Conservation (phyloP, 1,139 yeast genomes). For the Tardiomyces blankii region DNA sequence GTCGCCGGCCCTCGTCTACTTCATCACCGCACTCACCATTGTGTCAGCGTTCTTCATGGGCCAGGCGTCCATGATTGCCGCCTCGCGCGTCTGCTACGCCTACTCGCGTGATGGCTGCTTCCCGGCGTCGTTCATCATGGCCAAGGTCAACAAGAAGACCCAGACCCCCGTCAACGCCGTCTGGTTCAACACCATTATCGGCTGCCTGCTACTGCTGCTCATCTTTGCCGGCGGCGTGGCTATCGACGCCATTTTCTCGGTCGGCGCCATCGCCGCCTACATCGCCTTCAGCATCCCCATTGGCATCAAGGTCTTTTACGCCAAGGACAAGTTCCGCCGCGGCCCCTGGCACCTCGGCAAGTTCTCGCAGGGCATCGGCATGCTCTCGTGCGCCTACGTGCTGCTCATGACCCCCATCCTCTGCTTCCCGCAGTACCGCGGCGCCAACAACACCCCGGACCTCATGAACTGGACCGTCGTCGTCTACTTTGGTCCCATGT, state of each 20-base stretch:
- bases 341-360: slow-evolving; percentile 63
- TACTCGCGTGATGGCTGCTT: slow-evolving; percentile 63
- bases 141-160: slow-evolving; percentile 39
- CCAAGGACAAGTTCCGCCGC: slow-evolving; percentile 41
- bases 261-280: slow-evolving; percentile 62
- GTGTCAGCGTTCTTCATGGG: slow-evolving; percentile 59
- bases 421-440: slow-evolving; percentile 50
- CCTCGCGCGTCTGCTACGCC: slow-evolving; percentile 58
- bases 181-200: slow-evolving; percentile 46
- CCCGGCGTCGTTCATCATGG: slow-evolving; percentile 45
- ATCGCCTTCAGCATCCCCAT: slow-evolving; percentile 58
- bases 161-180: slow-evolving; percentile 60
- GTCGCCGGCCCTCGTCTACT: slow-evolving; percentile 34
- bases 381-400: slow-evolving; percentile 28
- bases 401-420: slow-evolving; percentile 53
- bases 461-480: slow-evolving; percentile 59
- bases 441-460: slow-evolving; percentile 29
- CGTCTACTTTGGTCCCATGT: slow-evolving; percentile 54
- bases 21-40: slow-evolving; percentile 49
- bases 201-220: slow-evolving; percentile 42
- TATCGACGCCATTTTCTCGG: slow-evolving; percentile 60
- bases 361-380: slow-evolving; percentile 36
- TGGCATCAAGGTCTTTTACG: slow-evolving; percentile 40
- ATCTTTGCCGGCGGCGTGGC: slow-evolving; percentile 59
- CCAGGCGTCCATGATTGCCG: slow-evolving; percentile 58